These are phyloP conservation scores for Suillus bovinus DNA, from an alignment of 768 basidiomycete genomes.

Conservation along the genomic window DNA sequence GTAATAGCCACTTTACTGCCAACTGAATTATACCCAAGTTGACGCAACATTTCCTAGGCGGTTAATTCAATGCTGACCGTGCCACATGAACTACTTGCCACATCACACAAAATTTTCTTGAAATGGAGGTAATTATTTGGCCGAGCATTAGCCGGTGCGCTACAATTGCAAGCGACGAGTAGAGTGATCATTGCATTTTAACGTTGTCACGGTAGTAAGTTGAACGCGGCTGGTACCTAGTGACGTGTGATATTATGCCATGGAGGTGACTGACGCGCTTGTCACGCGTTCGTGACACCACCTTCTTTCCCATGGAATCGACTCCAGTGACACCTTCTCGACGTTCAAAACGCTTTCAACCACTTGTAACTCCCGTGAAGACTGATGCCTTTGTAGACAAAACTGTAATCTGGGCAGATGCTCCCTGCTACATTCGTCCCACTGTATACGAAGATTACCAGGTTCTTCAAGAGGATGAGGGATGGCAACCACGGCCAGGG, in stretches of 20 bases:
- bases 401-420: conserved; percentile 26
- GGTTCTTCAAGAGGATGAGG: conserved; percentile 26
- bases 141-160: no score
- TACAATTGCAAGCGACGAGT: no score
- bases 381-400: conserved; percentile 28
- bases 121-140: not conserved
- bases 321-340: conserved; percentile 32
- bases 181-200: not conserved
- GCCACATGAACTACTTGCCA: not conserved
- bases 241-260: no score
- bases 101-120: not conserved
- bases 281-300: conserved; percentile 2
- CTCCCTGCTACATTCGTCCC: conserved; percentile 22
- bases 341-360: conserved; percentile 39
- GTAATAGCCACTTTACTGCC: no score
- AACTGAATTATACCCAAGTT: no score
- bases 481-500: conserved; percentile 20
- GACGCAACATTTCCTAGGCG: no score
- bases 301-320: conserved; percentile 2
- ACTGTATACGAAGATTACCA: conserved; percentile 29
- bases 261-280: conserved; percentile 5
- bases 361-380: conserved; percentile 30
- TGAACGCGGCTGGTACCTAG: no score
- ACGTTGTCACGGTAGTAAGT: no score
- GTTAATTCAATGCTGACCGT: no score